phyloP scores from a whole-genome alignment of 1,284 basidiomycete genomes.

The Tremellales sp. region DNA sequence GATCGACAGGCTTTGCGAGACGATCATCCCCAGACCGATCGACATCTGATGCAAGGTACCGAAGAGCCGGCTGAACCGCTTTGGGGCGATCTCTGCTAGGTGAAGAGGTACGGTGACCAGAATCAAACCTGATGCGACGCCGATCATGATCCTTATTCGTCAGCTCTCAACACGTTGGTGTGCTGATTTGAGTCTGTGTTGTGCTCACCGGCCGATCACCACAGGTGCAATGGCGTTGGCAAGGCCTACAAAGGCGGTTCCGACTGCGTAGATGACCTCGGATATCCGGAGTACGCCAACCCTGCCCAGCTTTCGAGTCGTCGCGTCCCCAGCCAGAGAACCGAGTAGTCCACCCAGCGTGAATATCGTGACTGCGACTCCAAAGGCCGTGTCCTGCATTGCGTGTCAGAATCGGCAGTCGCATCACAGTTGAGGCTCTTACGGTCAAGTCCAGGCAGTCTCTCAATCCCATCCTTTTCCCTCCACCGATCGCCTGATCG shows the following conservation, averaged over 20 bases:
- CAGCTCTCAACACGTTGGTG: not conserved
- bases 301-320: constrained; percentile 12
- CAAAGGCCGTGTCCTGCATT: constrained; percentile 30
- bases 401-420: not conserved
- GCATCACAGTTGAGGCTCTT: too few species aligned
- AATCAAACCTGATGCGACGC: constrained; percentile 45
- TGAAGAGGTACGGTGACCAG: constrained; percentile 46
- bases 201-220: constrained; percentile 16
- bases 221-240: constrained; percentile 14
- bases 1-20: constrained; percentile 42
- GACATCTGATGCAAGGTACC: constrained; percentile 46
- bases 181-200: not conserved
- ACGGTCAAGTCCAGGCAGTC: not conserved
- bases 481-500: not conserved
- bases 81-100: constrained; percentile 44
- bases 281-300: constrained; percentile 13
- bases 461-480: not conserved
- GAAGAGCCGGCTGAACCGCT: constrained; percentile 30
- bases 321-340: constrained; percentile 15
- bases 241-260: constrained; percentile 9
- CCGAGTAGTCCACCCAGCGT: constrained; percentile 48
- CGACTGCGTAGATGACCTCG: constrained; percentile 7
- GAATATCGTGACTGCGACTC: constrained; percentile 45
- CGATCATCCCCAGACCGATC: constrained; percentile 39
- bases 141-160: constrained; percentile 20